Percentiles rank a stretch among this genome's conserved stretches.
Evolutionary conservation across 1,284 basidiomycete species (phyloP).

Genomic region (Chalciporus sp.): DNA sequence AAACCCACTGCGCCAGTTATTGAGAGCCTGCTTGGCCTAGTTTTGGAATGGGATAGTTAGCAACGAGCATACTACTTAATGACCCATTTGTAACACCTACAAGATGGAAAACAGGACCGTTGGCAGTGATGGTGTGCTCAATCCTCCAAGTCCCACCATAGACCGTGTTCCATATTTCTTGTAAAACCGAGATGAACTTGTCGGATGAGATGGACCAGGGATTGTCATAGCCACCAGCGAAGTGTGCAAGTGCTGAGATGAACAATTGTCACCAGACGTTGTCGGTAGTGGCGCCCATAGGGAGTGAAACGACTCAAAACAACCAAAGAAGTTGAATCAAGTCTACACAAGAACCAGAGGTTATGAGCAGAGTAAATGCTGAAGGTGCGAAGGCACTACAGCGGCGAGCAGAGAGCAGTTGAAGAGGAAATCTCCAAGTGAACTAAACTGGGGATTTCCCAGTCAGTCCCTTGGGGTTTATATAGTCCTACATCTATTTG

Average conservation of each 20-base stretch:
- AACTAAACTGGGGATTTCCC: too few species aligned
- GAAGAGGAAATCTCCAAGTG: too few species aligned
- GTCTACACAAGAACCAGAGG: too few species aligned
- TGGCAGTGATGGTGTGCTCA: neutral
- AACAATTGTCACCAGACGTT: neutral
- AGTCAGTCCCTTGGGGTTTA: too few species aligned
- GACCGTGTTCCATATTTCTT: neutral
- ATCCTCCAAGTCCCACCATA: neutral
- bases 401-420: too few species aligned
- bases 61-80: too few species aligned
- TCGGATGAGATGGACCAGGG: slow-evolving; percentile 2
- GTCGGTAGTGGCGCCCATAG: neutral
- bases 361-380: too few species aligned
- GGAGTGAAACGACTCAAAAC: too few species aligned
- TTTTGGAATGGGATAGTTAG: neutral
- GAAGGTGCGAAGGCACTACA: too few species aligned
- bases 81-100: neutral
- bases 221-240: neutral
- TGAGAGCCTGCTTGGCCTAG: slow-evolving; percentile 1
- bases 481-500: too few species aligned
- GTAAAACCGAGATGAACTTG: neutral
- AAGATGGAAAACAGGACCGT: neutral
- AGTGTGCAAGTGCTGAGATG: neutral
- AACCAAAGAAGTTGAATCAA: too few species aligned
- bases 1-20: slow-evolving; percentile 5